Percentiles rank a stretch among this genome's conserved stretches.
Conservation (phyloP, 805 yeast species). For the Lipomyces chichibuensis region DNA sequence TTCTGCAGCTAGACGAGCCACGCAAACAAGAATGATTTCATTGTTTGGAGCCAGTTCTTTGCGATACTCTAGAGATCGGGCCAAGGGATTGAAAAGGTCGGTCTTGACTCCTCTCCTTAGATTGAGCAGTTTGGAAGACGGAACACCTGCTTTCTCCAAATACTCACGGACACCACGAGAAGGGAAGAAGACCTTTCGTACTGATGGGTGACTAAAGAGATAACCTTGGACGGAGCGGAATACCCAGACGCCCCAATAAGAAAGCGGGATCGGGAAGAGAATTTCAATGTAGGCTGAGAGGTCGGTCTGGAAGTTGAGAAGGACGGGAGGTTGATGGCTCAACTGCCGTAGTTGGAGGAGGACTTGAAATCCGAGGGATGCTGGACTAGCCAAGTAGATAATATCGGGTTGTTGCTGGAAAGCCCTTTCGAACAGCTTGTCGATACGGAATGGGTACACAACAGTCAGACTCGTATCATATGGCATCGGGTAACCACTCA, state of each 20-base stretch:
- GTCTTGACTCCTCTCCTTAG: constrained; percentile 6
- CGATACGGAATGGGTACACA: constrained; percentile 5
- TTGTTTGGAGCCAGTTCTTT: constrained; percentile 4
- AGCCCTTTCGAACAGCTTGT: constrained; percentile 3
- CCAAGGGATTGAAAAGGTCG: constrained; percentile 4
- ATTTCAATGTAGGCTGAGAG: constrained; percentile 3
- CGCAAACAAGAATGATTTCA: constrained; percentile 2
- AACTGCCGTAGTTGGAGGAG: constrained; percentile 4
- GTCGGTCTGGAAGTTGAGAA: constrained; percentile 2
- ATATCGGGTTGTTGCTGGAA: constrained; percentile 1
- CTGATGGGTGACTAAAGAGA: constrained; percentile 4
- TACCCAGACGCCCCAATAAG: constrained; percentile 5
- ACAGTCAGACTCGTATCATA: constrained; percentile 5
- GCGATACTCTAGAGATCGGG: constrained; percentile 1
- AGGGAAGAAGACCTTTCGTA: constrained; percentile 4
- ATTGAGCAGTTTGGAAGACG: constrained; percentile 1
- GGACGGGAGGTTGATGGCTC: constrained; percentile 5
- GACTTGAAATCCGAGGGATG: constrained; percentile 2
- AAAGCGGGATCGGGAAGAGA: constrained; percentile 6
- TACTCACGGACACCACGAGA: constrained; percentile 4
- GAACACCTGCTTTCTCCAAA: constrained; percentile 4
- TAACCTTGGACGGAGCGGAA: constrained; percentile 7
- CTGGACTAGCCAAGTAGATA: constrained; percentile 6
- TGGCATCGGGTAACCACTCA: constrained; percentile 6
- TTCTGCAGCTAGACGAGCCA: constrained; percentile 2